These are phyloP conservation scores for Eragrostis curvula DNA, from an alignment of 176 grass and related monocot genomes.

Conservation along the genomic window DNA sequence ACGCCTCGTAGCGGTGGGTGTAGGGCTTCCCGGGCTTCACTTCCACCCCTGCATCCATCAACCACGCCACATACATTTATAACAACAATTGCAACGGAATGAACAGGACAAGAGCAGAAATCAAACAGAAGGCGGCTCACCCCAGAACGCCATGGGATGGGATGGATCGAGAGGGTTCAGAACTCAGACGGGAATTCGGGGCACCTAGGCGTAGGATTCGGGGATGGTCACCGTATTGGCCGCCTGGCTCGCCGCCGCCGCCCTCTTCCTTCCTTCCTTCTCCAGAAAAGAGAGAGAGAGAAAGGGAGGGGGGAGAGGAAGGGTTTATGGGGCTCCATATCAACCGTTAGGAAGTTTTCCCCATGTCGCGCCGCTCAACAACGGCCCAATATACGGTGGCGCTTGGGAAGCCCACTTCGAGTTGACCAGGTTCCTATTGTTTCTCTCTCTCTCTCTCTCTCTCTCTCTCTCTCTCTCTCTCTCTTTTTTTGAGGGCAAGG, in stretches of 20 bases:
- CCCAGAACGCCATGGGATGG: constrained; percentile 37
- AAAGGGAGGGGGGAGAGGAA: not conserved
- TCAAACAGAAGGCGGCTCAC: constrained; percentile 1
- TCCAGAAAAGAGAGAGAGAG: not conserved
- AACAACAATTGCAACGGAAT: not conserved
- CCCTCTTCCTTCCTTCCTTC: not conserved
- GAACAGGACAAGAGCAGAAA: not conserved
- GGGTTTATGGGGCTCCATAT: no score
- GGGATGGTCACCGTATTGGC: not conserved
- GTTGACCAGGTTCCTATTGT: no score
- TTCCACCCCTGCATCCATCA: constrained; percentile 67
- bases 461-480: no score
- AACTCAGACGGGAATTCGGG: not conserved
- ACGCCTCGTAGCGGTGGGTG: constrained; percentile 60
- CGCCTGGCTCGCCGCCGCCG: not conserved
- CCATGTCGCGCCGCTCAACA: no score
- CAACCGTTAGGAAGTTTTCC: no score
- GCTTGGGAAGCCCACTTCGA: no score
- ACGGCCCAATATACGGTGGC: no score
- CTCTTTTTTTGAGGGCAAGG: no score
- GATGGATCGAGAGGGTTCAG: not conserved
- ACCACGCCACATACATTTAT: not conserved
- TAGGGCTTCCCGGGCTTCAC: constrained; percentile 87
- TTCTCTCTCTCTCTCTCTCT: no score
- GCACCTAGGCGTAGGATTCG: not conserved